Base-by-base conservation (phyloP, 129 eudicot species). In the Centaurea solstitialis region DNA sequence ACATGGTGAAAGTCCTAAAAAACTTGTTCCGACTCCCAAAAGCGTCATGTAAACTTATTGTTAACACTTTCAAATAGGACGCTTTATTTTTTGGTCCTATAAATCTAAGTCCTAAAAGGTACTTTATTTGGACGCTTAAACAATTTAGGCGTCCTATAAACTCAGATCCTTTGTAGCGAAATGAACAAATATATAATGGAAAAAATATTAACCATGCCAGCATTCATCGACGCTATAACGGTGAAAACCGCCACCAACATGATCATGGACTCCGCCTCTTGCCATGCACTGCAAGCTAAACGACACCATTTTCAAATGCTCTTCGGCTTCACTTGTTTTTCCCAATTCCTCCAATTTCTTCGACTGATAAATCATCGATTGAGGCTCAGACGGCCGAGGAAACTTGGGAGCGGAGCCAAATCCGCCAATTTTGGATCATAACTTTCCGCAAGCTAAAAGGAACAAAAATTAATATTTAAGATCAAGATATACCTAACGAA, bases 151-250 rank as follows among this genome's bases (percentile, higher is more conserved):
- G 37, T 33, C 37, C 37, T 33, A 33, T 1, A 33, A 33, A 33
- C 37, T 33, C 37, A 33, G 0, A 33, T 2, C 5, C 4, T 33
- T 33, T 33, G 37, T 33, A 33, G 37, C 37, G 37, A 5, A 33
- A 6, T 35, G 2, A 7, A 62, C 10, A 28, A 64, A 73, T 43
- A 37, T 15, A 28, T 68, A 45, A 57, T 40, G 15, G 11, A 18
- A 75, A 67, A 73, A 74, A 50, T 18, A 85, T 97, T 79, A 72
- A 94, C 98, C 98, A 78, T 92, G 98, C 98, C 98, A 94, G 79
- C 93, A 92, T 81, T 94, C 98, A 79, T 94, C 97, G 64, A 94
- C 98, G 33, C 98, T 94, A 71, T 94, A 94, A 82, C 97, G 86
- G 80, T 94, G 98, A 81, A 94, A 94, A 26, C 98, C 98, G 10